Conservation (phyloP, 768 basidiomycete species). For the Pholiota molesta region DNA sequence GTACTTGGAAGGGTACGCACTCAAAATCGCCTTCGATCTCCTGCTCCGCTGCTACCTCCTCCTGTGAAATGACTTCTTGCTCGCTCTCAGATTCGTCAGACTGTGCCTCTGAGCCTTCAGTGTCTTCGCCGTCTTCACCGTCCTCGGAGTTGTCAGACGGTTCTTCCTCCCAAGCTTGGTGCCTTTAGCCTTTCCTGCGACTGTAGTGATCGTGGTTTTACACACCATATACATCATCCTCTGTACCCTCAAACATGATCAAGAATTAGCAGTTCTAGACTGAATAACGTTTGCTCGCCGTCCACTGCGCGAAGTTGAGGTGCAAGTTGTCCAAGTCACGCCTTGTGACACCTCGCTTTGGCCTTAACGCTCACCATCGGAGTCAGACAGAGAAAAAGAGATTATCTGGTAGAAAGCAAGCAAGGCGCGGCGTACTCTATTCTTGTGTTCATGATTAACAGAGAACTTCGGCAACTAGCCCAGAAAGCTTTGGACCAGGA, state of each 20-base stretch:
- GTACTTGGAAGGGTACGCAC: slow-evolving; percentile 28
- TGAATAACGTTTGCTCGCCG: too few species aligned
- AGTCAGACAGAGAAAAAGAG: too few species aligned
- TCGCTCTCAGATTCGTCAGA: slow-evolving; percentile 23
- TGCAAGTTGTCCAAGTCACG: too few species aligned
- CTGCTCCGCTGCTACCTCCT: slow-evolving; percentile 35
- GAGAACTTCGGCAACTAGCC: too few species aligned
- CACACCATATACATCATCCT: slow-evolving; percentile 3
- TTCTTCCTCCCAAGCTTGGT: slow-evolving; percentile 7
- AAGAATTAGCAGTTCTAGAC: too few species aligned
- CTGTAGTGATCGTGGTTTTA: not conserved
- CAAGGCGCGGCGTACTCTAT: too few species aligned
- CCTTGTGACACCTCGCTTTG: too few species aligned
- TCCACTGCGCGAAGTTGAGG: too few species aligned
- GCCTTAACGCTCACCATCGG: too few species aligned
- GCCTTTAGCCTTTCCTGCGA: not conserved
- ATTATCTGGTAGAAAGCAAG: too few species aligned
- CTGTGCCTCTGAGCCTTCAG: not conserved
- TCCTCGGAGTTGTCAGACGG: not conserved
- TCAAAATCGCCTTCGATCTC: slow-evolving; percentile 66
- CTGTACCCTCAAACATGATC: not conserved
- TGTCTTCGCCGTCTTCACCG: not conserved
- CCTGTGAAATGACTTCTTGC: slow-evolving; percentile 20
- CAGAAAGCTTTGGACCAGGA: not conserved
- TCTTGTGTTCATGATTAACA: not conserved